These are phyloP conservation scores for Phialemonium atrogriseum DNA, from an alignment of 2,329 filamentous ascomycete genomes.

Conservation along the genomic window DNA sequence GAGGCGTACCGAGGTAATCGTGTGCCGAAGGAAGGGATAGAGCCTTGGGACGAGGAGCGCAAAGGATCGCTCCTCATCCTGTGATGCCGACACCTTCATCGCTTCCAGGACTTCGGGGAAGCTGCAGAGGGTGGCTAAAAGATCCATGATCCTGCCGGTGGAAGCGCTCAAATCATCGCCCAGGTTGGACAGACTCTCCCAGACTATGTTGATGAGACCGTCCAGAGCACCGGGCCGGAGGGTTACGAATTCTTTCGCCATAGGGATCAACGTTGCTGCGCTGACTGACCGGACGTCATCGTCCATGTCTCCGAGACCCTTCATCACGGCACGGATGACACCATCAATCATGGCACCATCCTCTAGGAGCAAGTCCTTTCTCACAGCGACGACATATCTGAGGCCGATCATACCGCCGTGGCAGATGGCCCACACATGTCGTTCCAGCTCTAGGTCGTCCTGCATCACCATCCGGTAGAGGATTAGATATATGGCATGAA, in stretches of 20 bases:
- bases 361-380: slow-evolving; percentile 82
- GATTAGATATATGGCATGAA: slow-evolving; percentile 76
- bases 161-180: slow-evolving; percentile 95
- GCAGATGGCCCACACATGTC: slow-evolving; percentile 84
- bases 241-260: slow-evolving; percentile 88
- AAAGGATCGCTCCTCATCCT: slow-evolving; percentile 83
- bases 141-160: slow-evolving; percentile 96
- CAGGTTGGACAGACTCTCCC: slow-evolving; percentile 94
- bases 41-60: slow-evolving; percentile 85
- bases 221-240: slow-evolving; percentile 73
- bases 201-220: slow-evolving; percentile 84
- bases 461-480: slow-evolving; percentile 90
- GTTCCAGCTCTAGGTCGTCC: slow-evolving; percentile 64
- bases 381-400: slow-evolving; percentile 88
- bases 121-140: slow-evolving; percentile 88
- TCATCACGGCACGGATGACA: slow-evolving; percentile 87
- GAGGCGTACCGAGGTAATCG: slow-evolving; percentile 89
- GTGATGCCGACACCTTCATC: slow-evolving; percentile 82
- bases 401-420: slow-evolving; percentile 98
- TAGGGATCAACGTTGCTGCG: slow-evolving; percentile 93
- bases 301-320: slow-evolving; percentile 80
- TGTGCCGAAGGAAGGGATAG: slow-evolving; percentile 93
- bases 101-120: slow-evolving; percentile 88
- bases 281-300: slow-evolving; percentile 96
- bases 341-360: slow-evolving; percentile 85